Evolutionary conservation across 202 grass and related monocot species (phyloP).

Genomic region (Carex arenaria): DNA sequence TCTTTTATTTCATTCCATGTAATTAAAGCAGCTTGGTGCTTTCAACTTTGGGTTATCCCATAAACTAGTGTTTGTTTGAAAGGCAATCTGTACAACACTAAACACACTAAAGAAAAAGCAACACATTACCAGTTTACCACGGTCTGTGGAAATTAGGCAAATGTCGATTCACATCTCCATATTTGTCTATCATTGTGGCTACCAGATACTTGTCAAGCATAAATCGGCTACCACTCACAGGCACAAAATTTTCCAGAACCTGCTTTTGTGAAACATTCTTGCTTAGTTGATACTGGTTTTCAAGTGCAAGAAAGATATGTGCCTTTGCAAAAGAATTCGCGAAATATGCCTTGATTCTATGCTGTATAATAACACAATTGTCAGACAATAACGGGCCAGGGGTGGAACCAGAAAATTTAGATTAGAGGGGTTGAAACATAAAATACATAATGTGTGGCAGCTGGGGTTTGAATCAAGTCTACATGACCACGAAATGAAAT

Average conservation of each 20-base stretch:
- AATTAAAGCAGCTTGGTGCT: neutral
- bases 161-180: neutral
- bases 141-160: neutral
- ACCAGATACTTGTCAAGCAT: neutral
- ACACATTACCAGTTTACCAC: neutral
- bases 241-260: neutral
- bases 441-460: too few relatives aligned
- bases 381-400: neutral
- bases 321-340: neutral
- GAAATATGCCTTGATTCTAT: neutral
- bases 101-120: neutral
- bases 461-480: too few relatives aligned
- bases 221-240: neutral
- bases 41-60: constrained; percentile 6
- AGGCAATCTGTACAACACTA: neutral
- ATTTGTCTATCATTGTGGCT: neutral
- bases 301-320: neutral
- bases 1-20: neutral
- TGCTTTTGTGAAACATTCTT: neutral
- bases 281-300: neutral
- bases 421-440: too few relatives aligned
- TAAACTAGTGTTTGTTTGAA: neutral
- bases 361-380: neutral
- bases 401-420: too few relatives aligned
- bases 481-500: too few relatives aligned